Evolutionary conservation across 2,329 filamentous ascomycete species (phyloP).

Genomic region (Hypoxylon sp.): DNA sequence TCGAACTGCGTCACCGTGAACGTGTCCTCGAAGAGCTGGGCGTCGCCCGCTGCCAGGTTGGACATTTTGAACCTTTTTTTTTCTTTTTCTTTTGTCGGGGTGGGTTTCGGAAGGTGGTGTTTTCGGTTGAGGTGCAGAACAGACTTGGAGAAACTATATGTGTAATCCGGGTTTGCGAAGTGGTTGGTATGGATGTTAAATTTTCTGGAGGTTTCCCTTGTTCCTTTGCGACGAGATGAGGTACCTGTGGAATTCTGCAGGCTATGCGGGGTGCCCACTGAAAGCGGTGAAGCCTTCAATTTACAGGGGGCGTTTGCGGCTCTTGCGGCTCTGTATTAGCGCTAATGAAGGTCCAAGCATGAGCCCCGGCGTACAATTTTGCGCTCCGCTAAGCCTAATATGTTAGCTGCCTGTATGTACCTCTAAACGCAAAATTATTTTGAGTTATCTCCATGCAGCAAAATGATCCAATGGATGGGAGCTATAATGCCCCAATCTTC

Average conservation of each 20-base stretch:
- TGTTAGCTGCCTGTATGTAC: background rate
- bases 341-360: background rate
- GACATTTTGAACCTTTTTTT: constrained; percentile 54
- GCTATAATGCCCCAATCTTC: background rate
- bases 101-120: too few species aligned
- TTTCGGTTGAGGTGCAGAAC: background rate
- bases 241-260: constrained; percentile 20
- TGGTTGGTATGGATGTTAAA: background rate
- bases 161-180: background rate
- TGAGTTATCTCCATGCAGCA: constrained; percentile 5
- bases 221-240: background rate
- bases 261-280: constrained; percentile 37
- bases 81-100: too few species aligned
- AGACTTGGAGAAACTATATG: too few species aligned
- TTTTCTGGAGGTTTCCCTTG: background rate
- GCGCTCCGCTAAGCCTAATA: background rate
- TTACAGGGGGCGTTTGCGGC: constrained; percentile 44
- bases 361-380: background rate
- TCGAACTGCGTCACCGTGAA: constrained; percentile 86
- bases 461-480: constrained; percentile 11
- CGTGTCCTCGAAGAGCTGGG: constrained; percentile 92
- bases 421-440: background rate
- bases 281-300: constrained; percentile 47
- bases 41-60: constrained; percentile 76
- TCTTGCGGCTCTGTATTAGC: constrained; percentile 39